Conservation (phyloP, 1,139 yeast species). For the Pneumocystis jirovecii region DNA sequence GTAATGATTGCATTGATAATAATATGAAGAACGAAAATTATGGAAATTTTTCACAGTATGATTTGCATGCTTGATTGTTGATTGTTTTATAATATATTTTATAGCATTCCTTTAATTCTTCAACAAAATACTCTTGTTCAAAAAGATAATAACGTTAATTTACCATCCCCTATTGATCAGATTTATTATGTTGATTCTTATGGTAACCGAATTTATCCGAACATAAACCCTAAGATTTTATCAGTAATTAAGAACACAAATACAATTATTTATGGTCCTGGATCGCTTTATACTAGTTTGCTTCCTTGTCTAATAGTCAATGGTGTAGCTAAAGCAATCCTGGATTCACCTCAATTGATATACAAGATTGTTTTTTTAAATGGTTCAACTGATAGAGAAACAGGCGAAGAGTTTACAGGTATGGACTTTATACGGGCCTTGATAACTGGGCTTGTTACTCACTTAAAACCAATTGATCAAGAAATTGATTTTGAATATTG, state of each 20-base stretch:
- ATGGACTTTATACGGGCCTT: neutral
- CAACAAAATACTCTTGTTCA: slow-evolving; percentile 45
- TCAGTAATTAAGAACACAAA: slow-evolving; percentile 38
- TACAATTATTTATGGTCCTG: slow-evolving; percentile 61
- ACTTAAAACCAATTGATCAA: neutral
- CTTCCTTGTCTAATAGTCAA: neutral
- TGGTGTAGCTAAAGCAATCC: neutral
- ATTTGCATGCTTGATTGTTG: slow-evolving; percentile 43
- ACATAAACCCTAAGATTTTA: slow-evolving; percentile 51
- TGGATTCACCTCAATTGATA: neutral
- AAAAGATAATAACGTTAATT: slow-evolving; percentile 42
- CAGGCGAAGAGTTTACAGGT: neutral
- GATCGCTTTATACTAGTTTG: slow-evolving; percentile 35
- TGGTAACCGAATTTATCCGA: slow-evolving; percentile 75
- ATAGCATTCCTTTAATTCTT: slow-evolving; percentile 36
- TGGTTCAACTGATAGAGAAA: neutral
- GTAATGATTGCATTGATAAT: neutral
- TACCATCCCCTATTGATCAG: slow-evolving; percentile 60
- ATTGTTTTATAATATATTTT: slow-evolving; percentile 72
- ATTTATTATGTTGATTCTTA: slow-evolving; percentile 74
- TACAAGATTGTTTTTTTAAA: neutral
- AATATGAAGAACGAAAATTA: neutral
- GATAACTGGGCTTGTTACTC: neutral
- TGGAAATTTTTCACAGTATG: neutral
- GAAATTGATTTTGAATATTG: neutral